Base-by-base conservation (phyloP, 805 yeast genomes). In the Candida xiaguanensis region DNA sequence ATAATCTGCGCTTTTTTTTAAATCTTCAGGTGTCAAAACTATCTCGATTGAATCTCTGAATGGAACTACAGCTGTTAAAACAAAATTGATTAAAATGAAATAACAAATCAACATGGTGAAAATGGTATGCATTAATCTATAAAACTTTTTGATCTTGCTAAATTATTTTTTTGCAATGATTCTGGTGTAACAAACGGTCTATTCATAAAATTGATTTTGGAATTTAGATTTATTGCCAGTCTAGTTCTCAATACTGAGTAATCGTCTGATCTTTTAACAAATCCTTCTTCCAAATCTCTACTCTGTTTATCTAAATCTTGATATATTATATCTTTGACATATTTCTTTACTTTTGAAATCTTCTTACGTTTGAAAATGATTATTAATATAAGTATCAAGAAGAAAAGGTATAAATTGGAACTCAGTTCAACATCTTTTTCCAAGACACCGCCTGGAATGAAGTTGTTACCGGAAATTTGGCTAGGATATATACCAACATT, bases 401-500 rank as follows among this genome's bases (percentile, higher is more conserved):
- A 42, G 3, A 52, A 15, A 1, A 39, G 13, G 19, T 34, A 25
- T 20, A 9, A 24, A 14, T 45, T 17, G 9, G 40, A 19, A 8
- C 34, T 39, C 2, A 14, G 22, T 12, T 22, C 29, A 3, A 42
- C 46, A 25, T 44, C 50, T 36, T 47, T 44, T n/a, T 43, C 42
- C 4, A 30, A 3, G 5, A 22, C 55, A 4, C 60, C 61, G 1
- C 65, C 68, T 15, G 69, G 53, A 3, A 65, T 57, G 47, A 64
- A 65, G 18, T 40, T 25, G 26, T 51, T 55, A 3, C 57, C 59
- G 0, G 69, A 58, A 7, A 65, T 53, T 8, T 57, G 63, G 44
- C 75, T 65, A 2, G 76, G 72, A 17, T 56, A 51, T 12, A 74
- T 60, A 2, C 77, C 78, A 15, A 66, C 56, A 1, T 54, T 38